Evolutionary conservation across 129 eudicot genomes (phyloP).

Genomic region (Pulicaria dysenterica): DNA sequence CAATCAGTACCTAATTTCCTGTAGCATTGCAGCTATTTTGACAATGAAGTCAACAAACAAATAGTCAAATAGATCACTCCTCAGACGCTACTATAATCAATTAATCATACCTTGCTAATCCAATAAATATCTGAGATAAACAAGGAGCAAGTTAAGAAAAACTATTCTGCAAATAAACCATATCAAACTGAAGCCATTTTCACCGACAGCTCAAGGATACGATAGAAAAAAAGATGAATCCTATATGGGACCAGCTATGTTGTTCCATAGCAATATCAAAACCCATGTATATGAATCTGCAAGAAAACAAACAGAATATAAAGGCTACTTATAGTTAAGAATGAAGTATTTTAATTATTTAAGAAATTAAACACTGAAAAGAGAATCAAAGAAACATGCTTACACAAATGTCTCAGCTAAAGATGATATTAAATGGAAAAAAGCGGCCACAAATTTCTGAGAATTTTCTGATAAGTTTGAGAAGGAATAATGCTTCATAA

Average conservation of each 20-base stretch:
- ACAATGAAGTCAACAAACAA: neutral
- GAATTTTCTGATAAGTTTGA: slow-evolving; percentile 91
- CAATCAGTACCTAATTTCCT: slow-evolving; percentile 9
- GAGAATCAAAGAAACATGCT: slow-evolving; percentile 29
- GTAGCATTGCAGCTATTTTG: slow-evolving; percentile 13
- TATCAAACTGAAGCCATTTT: slow-evolving; percentile 21
- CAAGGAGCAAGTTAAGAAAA: slow-evolving; percentile 57
- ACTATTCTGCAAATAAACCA: slow-evolving; percentile 24
- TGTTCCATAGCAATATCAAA: slow-evolving; percentile 99
- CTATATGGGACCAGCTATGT: slow-evolving; percentile 98
- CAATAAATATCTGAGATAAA: slow-evolving; percentile 70
- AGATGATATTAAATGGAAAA: slow-evolving; percentile 97
- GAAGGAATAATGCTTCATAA: slow-evolving; percentile 94
- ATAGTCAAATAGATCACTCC: slow-evolving; percentile 14
- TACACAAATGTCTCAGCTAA: slow-evolving; percentile 99
- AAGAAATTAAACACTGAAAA: slow-evolving; percentile 16
- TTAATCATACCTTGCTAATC: slow-evolving; percentile 92
- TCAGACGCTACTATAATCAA: neutral
- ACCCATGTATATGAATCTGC: slow-evolving; percentile 99
- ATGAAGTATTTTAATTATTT: neutral
- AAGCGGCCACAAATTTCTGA: slow-evolving; percentile 90
- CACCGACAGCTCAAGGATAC: slow-evolving; percentile 65
- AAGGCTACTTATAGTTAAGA: neutral
- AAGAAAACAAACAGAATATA: slow-evolving; percentile 1
- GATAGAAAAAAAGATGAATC: slow-evolving; percentile 97